A percentile compares a stretch with the other conserved stretches of the same genome.
Evolutionary conservation across 2,329 filamentous ascomycete genomes (phyloP).

Genomic region (Fusarium clavum): DNA sequence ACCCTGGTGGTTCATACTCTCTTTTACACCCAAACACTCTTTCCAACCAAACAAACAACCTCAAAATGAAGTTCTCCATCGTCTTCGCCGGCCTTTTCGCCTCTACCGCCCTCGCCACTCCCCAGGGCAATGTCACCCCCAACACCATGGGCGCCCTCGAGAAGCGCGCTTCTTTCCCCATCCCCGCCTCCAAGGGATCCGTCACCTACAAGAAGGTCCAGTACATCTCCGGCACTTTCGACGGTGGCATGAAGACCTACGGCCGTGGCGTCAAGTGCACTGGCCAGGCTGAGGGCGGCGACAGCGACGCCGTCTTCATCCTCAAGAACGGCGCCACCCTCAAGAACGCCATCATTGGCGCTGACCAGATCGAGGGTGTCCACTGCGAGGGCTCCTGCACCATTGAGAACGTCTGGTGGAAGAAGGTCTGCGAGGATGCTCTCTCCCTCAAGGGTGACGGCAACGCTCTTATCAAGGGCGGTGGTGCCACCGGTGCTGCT

Average conservation of each 20-base stretch:
- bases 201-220: conserved; percentile 41
- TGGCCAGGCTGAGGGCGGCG: conserved; percentile 32
- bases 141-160: conserved; percentile 45
- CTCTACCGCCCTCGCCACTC: conserved; percentile 35
- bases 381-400: conserved; percentile 43
- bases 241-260: conserved; percentile 43
- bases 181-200: conserved; percentile 43
- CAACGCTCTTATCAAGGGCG: conserved; percentile 37
- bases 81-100: conserved; percentile 40
- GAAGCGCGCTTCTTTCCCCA: conserved; percentile 41
- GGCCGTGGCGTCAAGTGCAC: conserved; percentile 41
- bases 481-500: conserved; percentile 38
- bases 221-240: conserved; percentile 31
- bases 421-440: conserved; percentile 43
- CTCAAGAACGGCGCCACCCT: conserved; percentile 42
- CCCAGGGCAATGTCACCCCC: conserved; percentile 42
- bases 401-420: conserved; percentile 44
- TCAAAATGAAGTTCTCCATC: conserved; percentile 45
- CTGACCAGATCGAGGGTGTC: conserved; percentile 40
- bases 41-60: neutral
- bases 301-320: conserved; percentile 39
- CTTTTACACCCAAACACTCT: conserved; percentile 16
- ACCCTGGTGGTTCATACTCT: conserved; percentile 44
- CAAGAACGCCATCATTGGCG: conserved; percentile 41
- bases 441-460: conserved; percentile 40